These are phyloP conservation scores for Canariomyces notabilis DNA, from an alignment of 2,329 filamentous ascomycete genomes.

Conservation along the genomic window DNA sequence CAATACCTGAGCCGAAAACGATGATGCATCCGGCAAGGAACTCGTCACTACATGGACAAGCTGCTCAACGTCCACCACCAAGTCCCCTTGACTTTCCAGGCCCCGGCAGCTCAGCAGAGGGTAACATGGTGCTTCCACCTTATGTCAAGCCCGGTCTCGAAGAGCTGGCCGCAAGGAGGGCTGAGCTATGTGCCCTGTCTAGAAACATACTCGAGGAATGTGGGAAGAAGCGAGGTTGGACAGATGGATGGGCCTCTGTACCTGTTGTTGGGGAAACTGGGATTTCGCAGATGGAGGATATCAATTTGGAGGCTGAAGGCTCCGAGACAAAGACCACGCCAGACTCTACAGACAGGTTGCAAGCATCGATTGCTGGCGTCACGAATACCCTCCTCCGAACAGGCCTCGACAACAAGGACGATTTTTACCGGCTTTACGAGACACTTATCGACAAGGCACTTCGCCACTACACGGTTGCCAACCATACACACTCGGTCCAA, in stretches of 20 bases:
- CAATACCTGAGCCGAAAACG: conserved; percentile 63
- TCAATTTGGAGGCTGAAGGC: conserved; percentile 46
- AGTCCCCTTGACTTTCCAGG: conserved; percentile 53
- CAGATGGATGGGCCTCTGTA: conserved; percentile 65
- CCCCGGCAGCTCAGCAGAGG: conserved; percentile 33
- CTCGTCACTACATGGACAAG: conserved; percentile 52
- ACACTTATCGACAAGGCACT: conserved; percentile 79
- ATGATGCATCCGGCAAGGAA: conserved; percentile 64
- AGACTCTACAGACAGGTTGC: conserved; percentile 5
- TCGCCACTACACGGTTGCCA: conserved; percentile 75
- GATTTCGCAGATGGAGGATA: conserved; percentile 50
- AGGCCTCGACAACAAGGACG: conserved; percentile 56
- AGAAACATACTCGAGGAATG: conserved; percentile 72
- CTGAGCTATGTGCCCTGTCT: conserved; percentile 75
- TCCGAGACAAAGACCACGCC: conserved; percentile 24
- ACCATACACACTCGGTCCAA: conserved; percentile 71
- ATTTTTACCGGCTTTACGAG: conserved; percentile 65
- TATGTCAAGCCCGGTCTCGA: conserved; percentile 65
- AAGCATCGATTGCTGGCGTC: conserved; percentile 41
- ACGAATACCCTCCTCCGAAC: conserved; percentile 53
- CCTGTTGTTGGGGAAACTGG: conserved; percentile 43
- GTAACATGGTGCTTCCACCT: conserved; percentile 38
- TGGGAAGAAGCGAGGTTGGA: conserved; percentile 69
- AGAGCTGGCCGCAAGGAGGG: conserved; percentile 75
- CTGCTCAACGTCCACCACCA: conserved; percentile 33